Percentiles rank a stretch among this genome's conserved stretches.
phyloP scores from a whole-genome alignment of 2,329 filamentous ascomycete species.

The Aureobasidium leucospermi region DNA sequence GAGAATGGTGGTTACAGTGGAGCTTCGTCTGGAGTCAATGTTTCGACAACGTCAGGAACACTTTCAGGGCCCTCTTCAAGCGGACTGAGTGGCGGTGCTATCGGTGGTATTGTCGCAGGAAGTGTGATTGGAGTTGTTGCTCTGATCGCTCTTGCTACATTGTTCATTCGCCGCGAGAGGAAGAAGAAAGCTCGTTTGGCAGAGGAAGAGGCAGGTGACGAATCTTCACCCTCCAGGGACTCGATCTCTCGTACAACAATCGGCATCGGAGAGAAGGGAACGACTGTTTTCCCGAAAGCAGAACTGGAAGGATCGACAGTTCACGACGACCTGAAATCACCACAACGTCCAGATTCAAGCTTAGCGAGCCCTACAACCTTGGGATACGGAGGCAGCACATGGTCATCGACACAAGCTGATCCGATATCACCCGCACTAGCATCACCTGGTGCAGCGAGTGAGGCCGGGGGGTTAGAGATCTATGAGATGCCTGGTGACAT shows the following conservation, averaged over 20 bases:
- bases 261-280: conserved; percentile 4
- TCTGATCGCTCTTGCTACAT: conserved; percentile 27
- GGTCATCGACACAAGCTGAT: conserved; percentile 12
- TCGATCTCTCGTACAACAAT: conserved; percentile 8
- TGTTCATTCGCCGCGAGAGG: conserved; percentile 22
- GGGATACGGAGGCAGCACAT: conserved; percentile 14
- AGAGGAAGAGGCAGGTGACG: conserved; percentile 13
- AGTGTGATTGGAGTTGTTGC: conserved; percentile 22
- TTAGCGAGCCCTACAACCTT: not conserved
- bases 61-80: conserved; percentile 7
- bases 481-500: conserved; percentile 50
- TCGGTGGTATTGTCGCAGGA: conserved; percentile 39
- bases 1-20: conserved; percentile 7
- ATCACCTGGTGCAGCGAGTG: conserved; percentile 16
- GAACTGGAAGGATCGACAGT: conserved; percentile 32
- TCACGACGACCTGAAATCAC: conserved; percentile 15
- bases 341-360: conserved; percentile 13
- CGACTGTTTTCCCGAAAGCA: conserved; percentile 37
- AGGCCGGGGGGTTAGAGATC: conserved; percentile 33
- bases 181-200: not conserved
- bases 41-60: not conserved
- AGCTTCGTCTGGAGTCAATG: not conserved
- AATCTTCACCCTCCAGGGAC: conserved; percentile 8
- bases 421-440: not conserved
- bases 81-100: conserved; percentile 29